These are phyloP conservation scores for Diaporthe longicolla DNA, from an alignment of 2,329 filamentous ascomycete genomes.

Conservation along the genomic window DNA sequence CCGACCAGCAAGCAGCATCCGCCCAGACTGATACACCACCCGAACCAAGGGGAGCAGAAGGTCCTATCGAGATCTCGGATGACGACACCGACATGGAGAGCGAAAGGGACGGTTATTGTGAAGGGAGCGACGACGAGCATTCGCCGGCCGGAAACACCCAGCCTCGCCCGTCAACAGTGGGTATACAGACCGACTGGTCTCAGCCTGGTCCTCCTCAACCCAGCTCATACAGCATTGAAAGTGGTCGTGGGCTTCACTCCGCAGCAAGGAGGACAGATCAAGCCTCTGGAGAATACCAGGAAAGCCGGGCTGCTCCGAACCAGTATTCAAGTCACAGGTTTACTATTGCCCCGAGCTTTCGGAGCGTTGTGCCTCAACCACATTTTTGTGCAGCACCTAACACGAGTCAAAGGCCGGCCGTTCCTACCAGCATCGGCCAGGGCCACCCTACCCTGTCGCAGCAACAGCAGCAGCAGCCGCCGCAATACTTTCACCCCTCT, in stretches of 20 bases:
- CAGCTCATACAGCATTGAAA: not conserved
- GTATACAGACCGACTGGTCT: no score
- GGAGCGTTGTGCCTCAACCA: not conserved
- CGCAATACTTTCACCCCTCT: not conserved
- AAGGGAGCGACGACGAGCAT: not conserved
- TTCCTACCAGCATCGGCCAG: not conserved
- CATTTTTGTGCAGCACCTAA: not conserved
- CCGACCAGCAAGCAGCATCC: not conserved
- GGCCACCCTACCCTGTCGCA: not conserved
- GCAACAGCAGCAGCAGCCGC: not conserved
- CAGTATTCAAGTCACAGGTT: not conserved
- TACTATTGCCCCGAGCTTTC: not conserved
- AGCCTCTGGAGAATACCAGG: no score
- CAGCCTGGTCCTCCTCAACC: not conserved
- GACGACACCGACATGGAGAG: slow-evolving; percentile 18
- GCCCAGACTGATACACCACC: not conserved
- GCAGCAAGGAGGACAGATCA: not conserved
- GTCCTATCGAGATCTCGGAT: slow-evolving; percentile 2
- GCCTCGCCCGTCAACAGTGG: not conserved
- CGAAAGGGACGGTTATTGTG: not conserved
- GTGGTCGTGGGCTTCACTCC: not conserved
- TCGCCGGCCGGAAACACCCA: no score
- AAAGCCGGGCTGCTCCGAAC: not conserved
- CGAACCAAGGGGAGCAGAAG: not conserved
- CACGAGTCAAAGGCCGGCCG: not conserved